A percentile compares a stretch with the other conserved stretches of the same genome.
phyloP scores from a whole-genome alignment of 768 basidiomycete species.

The Multifurca ochricompacta region DNA sequence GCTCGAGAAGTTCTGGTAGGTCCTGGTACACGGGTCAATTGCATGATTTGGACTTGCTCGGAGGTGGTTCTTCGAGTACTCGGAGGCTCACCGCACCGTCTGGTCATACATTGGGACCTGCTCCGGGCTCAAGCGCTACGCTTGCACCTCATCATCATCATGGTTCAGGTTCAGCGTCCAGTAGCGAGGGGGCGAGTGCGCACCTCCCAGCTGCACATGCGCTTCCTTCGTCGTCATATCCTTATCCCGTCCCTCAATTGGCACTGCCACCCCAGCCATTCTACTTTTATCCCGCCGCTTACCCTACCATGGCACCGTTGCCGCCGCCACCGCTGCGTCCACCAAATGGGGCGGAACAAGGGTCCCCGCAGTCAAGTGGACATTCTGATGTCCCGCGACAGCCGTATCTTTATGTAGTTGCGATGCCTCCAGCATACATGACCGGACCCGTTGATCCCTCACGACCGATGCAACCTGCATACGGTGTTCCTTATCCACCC shows the following conservation, averaged over 20 bases:
- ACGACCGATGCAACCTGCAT: slow-evolving; percentile 3
- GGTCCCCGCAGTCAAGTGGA: slow-evolving; percentile 7
- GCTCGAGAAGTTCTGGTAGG: background rate
- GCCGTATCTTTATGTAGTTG: slow-evolving; percentile 14
- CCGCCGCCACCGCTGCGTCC: background rate
- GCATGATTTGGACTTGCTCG: slow-evolving; percentile 13
- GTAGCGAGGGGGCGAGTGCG: background rate
- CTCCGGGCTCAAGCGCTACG: slow-evolving; percentile 11
- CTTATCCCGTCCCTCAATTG: slow-evolving; percentile 8
- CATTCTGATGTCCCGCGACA: slow-evolving; percentile 3
- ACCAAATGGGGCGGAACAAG: background rate
- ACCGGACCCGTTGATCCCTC: background rate
- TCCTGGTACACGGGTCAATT: slow-evolving; percentile 20
- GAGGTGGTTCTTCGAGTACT: background rate
- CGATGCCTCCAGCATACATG: slow-evolving; percentile 12
- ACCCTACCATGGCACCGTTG: background rate
- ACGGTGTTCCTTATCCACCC: background rate
- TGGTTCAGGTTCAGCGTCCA: slow-evolving; percentile 14
- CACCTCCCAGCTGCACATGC: slow-evolving; percentile 1
- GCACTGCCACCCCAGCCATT: slow-evolving; percentile 11
- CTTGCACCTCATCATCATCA: slow-evolving; percentile 1
- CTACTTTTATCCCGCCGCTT: slow-evolving; percentile 12
- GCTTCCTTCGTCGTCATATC: background rate
- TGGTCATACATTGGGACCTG: slow-evolving; percentile 1
- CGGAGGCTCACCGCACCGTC: slow-evolving; percentile 8